These are phyloP conservation scores for Umbilicaria muhlenbergii DNA, from an alignment of 495 filamentous ascomycete species.

Conservation along the genomic window DNA sequence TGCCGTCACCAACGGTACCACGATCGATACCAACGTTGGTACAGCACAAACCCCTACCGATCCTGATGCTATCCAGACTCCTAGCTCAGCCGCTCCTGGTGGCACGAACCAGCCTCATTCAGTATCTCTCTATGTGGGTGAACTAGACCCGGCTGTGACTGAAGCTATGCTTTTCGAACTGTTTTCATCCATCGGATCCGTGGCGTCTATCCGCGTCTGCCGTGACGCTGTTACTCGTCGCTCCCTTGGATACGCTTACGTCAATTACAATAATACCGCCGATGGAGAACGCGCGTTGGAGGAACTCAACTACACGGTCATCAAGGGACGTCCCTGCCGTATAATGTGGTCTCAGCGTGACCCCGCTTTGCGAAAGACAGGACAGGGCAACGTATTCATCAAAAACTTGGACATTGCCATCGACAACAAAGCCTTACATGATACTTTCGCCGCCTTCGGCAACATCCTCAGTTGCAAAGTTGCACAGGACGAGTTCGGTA, in stretches of 20 bases:
- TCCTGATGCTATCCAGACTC: slow-evolving; percentile 45
- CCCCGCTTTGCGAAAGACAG: slow-evolving; percentile 96
- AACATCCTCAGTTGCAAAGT: slow-evolving; percentile 99
- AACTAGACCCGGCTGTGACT: slow-evolving; percentile 92
- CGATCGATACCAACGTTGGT: slow-evolving; percentile 50
- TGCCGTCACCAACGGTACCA: slow-evolving; percentile 43
- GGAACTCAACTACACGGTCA: slow-evolving; percentile 98
- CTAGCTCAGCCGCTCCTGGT: slow-evolving; percentile 50
- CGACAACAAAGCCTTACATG: slow-evolving; percentile 99
- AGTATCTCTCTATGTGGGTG: slow-evolving; percentile 96
- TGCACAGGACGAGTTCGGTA: slow-evolving; percentile 87
- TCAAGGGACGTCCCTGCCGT: slow-evolving; percentile 97
- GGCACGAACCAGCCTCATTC: slow-evolving; percentile 71
- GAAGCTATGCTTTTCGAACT: slow-evolving; percentile 99
- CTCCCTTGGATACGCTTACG: slow-evolving; percentile 97
- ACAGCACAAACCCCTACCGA: slow-evolving; percentile 34
- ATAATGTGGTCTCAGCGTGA: slow-evolving; percentile 99
- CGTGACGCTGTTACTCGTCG: slow-evolving; percentile 97
- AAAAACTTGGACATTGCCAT: slow-evolving; percentile 98
- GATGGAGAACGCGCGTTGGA: slow-evolving; percentile 97
- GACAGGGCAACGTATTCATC: slow-evolving; percentile 99
- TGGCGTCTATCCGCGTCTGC: slow-evolving; percentile 98
- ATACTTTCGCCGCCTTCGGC: slow-evolving; percentile 97
- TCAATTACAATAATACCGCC: slow-evolving; percentile 96
- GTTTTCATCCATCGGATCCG: slow-evolving; percentile 97